Conservation (phyloP, 148 eudicot species). For the Rhododendron simsii region DNA sequence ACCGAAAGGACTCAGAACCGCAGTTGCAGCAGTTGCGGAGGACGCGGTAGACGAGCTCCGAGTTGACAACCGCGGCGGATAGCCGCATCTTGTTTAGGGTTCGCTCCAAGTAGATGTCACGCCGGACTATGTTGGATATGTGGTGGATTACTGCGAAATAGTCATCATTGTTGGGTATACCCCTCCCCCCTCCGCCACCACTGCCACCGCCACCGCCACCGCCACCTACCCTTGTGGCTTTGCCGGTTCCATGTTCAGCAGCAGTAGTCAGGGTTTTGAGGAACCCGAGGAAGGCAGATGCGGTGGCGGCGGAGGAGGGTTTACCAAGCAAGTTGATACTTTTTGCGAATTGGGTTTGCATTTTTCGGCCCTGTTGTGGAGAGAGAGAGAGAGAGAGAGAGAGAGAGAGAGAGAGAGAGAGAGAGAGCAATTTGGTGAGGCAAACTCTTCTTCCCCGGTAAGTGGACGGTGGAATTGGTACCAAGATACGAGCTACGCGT, state of each 20-base stretch:
- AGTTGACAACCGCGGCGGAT: slow-evolving; percentile 32
- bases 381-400: background rate
- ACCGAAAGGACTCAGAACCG: slow-evolving; percentile 71
- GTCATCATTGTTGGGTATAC: background rate
- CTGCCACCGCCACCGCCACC: background rate
- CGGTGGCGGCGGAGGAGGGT: background rate
- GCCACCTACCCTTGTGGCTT: background rate
- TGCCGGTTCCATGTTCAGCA: background rate
- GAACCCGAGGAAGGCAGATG: background rate
- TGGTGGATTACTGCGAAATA: slow-evolving; percentile 86
- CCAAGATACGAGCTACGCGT: background rate
- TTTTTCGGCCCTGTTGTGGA: background rate
- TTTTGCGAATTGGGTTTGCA: background rate
- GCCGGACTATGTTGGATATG: slow-evolving; percentile 86
- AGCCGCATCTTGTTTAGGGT: slow-evolving; percentile 74
- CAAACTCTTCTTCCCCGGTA: background rate
- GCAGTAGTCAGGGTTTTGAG: background rate
- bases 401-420: background rate
- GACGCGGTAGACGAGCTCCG: slow-evolving; percentile 77
- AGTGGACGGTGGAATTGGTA: background rate
- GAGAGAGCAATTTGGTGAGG: background rate
- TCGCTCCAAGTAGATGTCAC: slow-evolving; percentile 79
- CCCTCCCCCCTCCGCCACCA: background rate
- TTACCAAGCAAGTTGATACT: background rate
- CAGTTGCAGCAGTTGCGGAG: slow-evolving; percentile 58